Conservation (phyloP, 1,284 basidiomycete genomes). For the Calocybe gambosa region DNA sequence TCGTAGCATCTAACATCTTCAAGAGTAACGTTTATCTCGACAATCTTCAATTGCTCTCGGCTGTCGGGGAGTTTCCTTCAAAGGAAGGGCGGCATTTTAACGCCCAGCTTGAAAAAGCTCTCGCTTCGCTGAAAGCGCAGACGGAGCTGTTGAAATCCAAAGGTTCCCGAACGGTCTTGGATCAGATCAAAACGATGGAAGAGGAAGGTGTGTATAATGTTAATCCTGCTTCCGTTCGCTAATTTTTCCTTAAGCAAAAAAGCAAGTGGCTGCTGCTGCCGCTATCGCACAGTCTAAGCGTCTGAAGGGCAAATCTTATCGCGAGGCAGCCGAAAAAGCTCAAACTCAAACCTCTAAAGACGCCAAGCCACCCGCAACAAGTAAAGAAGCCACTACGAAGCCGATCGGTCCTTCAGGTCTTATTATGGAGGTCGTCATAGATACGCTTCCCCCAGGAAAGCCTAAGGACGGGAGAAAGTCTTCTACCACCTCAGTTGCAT, state of each 20-base stretch:
- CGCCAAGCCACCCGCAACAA: constrained; percentile 1
- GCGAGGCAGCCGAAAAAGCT: constrained; percentile 41
- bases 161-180: constrained; percentile 55
- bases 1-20: constrained; percentile 85
- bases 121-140: constrained; percentile 57
- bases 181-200: constrained; percentile 55
- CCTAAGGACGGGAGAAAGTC: constrained; percentile 9
- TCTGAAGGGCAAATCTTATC: constrained; percentile 67
- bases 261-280: constrained; percentile 40
- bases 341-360: constrained; percentile 12
- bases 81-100: constrained; percentile 87
- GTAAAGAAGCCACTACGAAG: constrained; percentile 12
- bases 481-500: constrained; percentile 15
- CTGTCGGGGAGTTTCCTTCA: constrained; percentile 55
- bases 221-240: constrained; percentile 7
- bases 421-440: constrained; percentile 50
- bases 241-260: constrained; percentile 32
- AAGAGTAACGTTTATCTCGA: constrained; percentile 72
- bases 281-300: constrained; percentile 52
- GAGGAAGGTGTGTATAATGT: constrained; percentile 40
- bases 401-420: constrained; percentile 35
- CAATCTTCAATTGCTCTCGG: constrained; percentile 68
- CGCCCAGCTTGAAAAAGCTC: constrained; percentile 62
- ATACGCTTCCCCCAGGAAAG: constrained; percentile 16
- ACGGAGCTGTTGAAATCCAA: constrained; percentile 60